Conservation (phyloP, 441 rosid species). For the Gossypium laxum region DNA sequence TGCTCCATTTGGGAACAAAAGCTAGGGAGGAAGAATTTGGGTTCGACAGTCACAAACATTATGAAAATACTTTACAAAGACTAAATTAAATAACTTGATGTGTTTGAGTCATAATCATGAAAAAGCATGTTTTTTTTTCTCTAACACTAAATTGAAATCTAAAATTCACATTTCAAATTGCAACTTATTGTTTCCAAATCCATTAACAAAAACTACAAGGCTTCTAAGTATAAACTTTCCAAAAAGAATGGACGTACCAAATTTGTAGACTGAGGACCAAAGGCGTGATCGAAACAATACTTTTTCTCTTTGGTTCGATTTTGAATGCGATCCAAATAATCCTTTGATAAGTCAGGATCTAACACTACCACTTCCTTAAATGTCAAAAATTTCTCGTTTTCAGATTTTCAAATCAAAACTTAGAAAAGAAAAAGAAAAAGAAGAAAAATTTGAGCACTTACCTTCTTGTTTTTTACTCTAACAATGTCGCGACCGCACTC, state of each 20-base stretch:
- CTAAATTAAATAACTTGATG: neutral
- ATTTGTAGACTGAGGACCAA: conserved; percentile 59
- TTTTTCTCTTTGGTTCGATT: conserved; percentile 73
- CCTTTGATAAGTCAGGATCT: conserved; percentile 76
- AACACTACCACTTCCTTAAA: conserved; percentile 66
- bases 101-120: neutral
- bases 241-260: conserved; percentile 28
- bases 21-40: neutral
- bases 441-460: conserved; percentile 5
- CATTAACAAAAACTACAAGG: neutral
- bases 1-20: neutral
- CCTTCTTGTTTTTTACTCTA: conserved; percentile 54
- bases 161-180: neutral
- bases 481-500: conserved; percentile 69
- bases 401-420: neutral
- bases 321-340: conserved; percentile 67
- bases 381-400: neutral
- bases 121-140: neutral
- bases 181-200: neutral
- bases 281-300: conserved; percentile 69
- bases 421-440: neutral
- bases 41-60: neutral
- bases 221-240: neutral
- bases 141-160: neutral
- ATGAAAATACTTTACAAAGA: neutral